Base-by-base conservation (phyloP, 1,284 basidiomycete species). In the Boletus mariae region DNA sequence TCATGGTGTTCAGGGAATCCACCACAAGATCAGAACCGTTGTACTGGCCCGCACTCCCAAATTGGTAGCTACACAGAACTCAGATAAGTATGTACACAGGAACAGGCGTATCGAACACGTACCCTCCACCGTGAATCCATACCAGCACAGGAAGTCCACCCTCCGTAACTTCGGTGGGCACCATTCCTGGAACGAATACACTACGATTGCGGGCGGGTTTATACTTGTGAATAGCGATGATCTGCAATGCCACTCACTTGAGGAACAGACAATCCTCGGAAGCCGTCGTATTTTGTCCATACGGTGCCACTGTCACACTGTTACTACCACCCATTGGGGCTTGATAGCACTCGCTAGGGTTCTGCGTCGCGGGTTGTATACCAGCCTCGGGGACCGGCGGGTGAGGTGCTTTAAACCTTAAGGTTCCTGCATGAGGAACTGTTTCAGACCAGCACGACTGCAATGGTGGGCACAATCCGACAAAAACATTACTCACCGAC, bases 81-180 rank as follows among this genome's bases (percentile, higher is more conserved):
- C 4, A 10, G 42, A 9, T 37, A 50, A 28, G 17, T 15, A 23
- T 0, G 10, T 7, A 4, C n/a, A 5, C 8, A 15, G 3, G 6
- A 5, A 17, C 20, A 12, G 5, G 13, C 3, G 2, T 4, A 35
- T 35, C 37, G 31, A 25, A 26, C 3, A 4, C 57, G 2, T 45
- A 62, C 62, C 60, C 60, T 45, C 62, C 60, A 13, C 57, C 60
- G 11, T 64, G 62, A 49, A 61, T 62, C 61, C 61, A 64, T 9
- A 64, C 50, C 13, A 61, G 15, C 5, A 61, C 60, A 38, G 59
- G 60, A 7, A 62, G 44, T 3, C 48, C 44, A 1, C 34, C 46
- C 0, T 13, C 11, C 12, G 26, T 23, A 8, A 34, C 29, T 5
- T 50, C 31, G 6, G 5, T 7, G 6, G 51, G 26, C 0, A 54